A percentile compares a stretch with the other conserved stretches of the same genome.
phyloP scores from a whole-genome alignment of 78 protist genomes.

The Dictyostelium firmibasis region DNA sequence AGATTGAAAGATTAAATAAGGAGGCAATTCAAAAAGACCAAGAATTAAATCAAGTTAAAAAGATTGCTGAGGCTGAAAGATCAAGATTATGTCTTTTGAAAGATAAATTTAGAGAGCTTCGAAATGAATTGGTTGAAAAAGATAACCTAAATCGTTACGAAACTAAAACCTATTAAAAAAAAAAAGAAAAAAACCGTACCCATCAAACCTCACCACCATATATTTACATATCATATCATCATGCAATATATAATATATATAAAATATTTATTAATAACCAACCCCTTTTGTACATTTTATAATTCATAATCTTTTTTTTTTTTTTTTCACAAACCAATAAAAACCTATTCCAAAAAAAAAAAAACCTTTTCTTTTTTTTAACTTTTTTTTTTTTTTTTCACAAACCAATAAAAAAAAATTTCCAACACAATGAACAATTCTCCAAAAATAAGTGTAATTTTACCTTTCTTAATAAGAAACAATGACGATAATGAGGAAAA shows the following conservation, averaged over 20 bases:
- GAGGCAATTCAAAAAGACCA: slow-evolving; percentile 26
- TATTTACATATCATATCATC: background rate
- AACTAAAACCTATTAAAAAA: slow-evolving; percentile 20
- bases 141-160: background rate
- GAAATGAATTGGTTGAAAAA: slow-evolving; percentile 10
- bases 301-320: background rate
- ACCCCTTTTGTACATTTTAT: background rate
- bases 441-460: slow-evolving; percentile 8
- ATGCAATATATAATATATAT: background rate
- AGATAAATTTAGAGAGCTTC: slow-evolving; percentile 45
- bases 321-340: background rate
- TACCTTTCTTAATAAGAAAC: slow-evolving; percentile 45
- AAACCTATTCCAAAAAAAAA: background rate
- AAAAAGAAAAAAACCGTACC: too few species aligned
- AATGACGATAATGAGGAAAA: background rate
- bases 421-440: background rate
- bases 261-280: background rate
- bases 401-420: too few species aligned
- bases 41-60: slow-evolving; percentile 56
- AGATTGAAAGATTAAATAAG: slow-evolving; percentile 36
- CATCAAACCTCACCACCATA: background rate
- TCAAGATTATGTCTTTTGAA: slow-evolving; percentile 23
- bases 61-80: slow-evolving; percentile 77
- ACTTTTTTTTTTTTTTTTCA: too few species aligned
- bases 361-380: background rate